A percentile compares a stretch with the other conserved stretches of the same genome.
Evolutionary conservation across 768 basidiomycete species (phyloP).

Genomic region (Lentinula guzmanii): DNA sequence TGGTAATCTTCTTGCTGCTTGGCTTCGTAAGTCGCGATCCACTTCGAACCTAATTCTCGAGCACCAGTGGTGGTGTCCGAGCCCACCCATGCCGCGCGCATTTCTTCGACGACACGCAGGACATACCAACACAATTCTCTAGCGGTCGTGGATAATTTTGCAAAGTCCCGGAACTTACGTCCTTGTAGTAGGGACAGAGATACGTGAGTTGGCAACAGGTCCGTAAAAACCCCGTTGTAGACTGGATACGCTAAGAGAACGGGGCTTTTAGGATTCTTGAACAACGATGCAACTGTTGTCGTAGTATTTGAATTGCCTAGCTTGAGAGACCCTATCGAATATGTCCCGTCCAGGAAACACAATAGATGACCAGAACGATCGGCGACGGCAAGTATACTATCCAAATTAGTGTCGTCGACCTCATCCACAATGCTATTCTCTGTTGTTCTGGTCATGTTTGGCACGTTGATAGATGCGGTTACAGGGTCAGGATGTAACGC

Average conservation of each 20-base stretch:
- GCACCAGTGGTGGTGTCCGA: constrained; percentile 61
- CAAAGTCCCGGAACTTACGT: constrained; percentile 60
- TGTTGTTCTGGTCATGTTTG: constrained; percentile 24
- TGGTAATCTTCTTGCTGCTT: constrained; percentile 64
- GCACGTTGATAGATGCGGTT: constrained; percentile 55
- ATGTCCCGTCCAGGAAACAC: constrained; percentile 72
- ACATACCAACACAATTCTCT: constrained; percentile 70
- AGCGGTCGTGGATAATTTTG: constrained; percentile 60
- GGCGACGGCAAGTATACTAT: constrained; percentile 59
- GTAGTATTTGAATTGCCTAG: constrained; percentile 20
- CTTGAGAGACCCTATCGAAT: constrained; percentile 54
- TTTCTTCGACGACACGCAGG: constrained; percentile 65
- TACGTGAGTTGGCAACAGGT: constrained; percentile 40
- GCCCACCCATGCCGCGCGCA: constrained; percentile 70
- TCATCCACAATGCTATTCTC: constrained; percentile 29
- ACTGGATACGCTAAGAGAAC: constrained; percentile 44
- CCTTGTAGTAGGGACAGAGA: constrained; percentile 52
- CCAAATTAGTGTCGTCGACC: constrained; percentile 45
- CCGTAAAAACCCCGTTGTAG: constrained; percentile 14
- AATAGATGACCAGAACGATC: constrained; percentile 55
- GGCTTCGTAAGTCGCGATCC: constrained; percentile 59
- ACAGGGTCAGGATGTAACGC: constrained; percentile 48
- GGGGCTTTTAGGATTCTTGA: constrained; percentile 41
- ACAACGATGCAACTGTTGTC: constrained; percentile 26
- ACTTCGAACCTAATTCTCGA: constrained; percentile 65